These are phyloP conservation scores for Hypoxylon sp. DNA, from an alignment of 2,329 filamentous ascomycete genomes.

Conservation along the genomic window DNA sequence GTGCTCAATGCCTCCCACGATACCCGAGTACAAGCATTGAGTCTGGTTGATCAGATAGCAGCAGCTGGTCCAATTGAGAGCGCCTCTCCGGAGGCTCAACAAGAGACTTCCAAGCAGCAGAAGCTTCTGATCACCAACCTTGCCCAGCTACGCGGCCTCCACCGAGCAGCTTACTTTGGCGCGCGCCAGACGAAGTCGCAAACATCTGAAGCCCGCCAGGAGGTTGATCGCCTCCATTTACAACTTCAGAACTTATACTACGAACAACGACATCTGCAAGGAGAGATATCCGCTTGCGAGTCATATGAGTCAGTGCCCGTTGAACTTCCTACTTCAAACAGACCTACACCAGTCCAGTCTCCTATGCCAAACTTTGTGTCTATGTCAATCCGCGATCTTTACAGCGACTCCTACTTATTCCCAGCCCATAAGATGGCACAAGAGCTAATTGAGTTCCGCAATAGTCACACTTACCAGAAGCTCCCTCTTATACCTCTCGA, in stretches of 20 bases:
- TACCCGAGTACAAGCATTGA: constrained; percentile 78
- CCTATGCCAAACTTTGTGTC: background rate
- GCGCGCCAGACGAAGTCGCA: constrained; percentile 87
- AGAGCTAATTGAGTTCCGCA: constrained; percentile 43
- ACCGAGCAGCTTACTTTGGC: constrained; percentile 83
- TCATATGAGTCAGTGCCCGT: constrained; percentile 81
- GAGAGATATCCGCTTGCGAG: constrained; percentile 91
- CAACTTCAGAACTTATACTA: constrained; percentile 97
- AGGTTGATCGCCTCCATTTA: constrained; percentile 91
- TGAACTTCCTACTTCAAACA: background rate
- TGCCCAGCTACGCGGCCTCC: constrained; percentile 83
- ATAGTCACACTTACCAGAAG: constrained; percentile 86
- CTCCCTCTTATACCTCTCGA: constrained; percentile 87
- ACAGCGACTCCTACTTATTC: constrained; percentile 23
- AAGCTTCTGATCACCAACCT: constrained; percentile 84
- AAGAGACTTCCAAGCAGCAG: constrained; percentile 79
- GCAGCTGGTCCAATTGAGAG: constrained; percentile 60
- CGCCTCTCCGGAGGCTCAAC: constrained; percentile 63
- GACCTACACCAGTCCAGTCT: constrained; percentile 13
- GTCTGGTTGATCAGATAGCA: constrained; percentile 69
- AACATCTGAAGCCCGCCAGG: constrained; percentile 88
- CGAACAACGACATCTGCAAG: constrained; percentile 89
- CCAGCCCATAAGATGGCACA: constrained; percentile 32
- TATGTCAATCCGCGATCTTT: constrained; percentile 4
- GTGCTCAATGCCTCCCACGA: constrained; percentile 80